Percentiles rank a stretch among this genome's conserved stretches.
phyloP scores from a whole-genome alignment of 169 alveolate species.

The Plasmodium cynomolgi region DNA sequence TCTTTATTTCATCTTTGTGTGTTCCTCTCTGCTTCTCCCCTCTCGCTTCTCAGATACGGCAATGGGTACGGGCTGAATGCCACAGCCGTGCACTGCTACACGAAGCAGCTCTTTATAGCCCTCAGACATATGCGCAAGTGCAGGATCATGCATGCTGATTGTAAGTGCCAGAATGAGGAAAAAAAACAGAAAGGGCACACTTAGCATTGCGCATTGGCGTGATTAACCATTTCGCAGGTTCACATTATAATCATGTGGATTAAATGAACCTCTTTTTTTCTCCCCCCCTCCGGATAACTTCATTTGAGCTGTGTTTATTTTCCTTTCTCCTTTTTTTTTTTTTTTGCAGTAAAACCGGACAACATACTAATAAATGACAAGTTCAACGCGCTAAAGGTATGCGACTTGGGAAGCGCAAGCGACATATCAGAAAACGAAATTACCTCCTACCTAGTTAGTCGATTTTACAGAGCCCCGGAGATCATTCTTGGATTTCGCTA shows the following conservation, averaged over 20 bases:
- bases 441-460: conserved; percentile 94
- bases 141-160: conserved; percentile 90
- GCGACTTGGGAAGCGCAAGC: conserved; percentile 97
- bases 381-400: conserved; percentile 90
- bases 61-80: conserved; percentile 88
- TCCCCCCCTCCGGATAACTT: neutral
- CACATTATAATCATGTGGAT: neutral
- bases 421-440: conserved; percentile 91
- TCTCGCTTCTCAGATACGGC: conserved; percentile 80
- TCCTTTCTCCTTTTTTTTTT: neutral
- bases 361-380: conserved; percentile 93
- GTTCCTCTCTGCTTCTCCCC: conserved; percentile 2
- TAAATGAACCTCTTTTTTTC: neutral
- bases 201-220: neutral
- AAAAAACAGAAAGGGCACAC: neutral
- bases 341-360: conserved; percentile 93
- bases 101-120: conserved; percentile 89
- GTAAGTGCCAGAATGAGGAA: conserved; percentile 74
- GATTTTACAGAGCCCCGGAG: conserved; percentile 99
- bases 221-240: neutral
- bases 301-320: neutral
- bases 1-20: neutral
- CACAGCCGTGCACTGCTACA: conserved; percentile 85
- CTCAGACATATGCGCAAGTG: conserved; percentile 86
- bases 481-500: conserved; percentile 94